Base-by-base conservation (phyloP, 2,329 filamentous ascomycete species). In the Westerdykella aurantiaca region DNA sequence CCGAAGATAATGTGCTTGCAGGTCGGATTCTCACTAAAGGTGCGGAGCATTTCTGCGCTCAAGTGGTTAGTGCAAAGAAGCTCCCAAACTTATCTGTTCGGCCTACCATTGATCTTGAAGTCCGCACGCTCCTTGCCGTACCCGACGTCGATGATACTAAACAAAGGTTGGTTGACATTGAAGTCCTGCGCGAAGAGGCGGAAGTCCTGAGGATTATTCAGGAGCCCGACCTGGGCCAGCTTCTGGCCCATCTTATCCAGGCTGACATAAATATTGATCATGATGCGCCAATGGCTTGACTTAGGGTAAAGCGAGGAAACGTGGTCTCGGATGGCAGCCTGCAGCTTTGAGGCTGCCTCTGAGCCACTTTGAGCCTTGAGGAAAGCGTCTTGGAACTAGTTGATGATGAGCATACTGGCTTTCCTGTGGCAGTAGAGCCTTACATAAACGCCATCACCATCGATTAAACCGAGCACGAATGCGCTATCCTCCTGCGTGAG, bases 371-470 rank as follows among this genome's bases (percentile, higher is more conserved):
- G 48, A 52, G 42, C 52, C 60, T 37, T 68, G 70, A 46, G 63
- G 60, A 74, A 55, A 21, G 63, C 58, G 48, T 74, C 70, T 41
- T 72, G 63, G 50, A 75, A 75, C 68, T 72, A 41, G n/a, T 18
- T 31, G 9, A 12, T 10, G 34, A 13, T 45, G 6, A 42, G 34
- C 31, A 44, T 25, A 31, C 5, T 5, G 23, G 11, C 31, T 14
- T 29, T 49, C 42, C 47, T 31, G 22, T 41, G 37, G 39, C 37
- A 10, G 34, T 33, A 37, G 10, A 18, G 9, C 61, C 66, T 57
- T 56, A 71, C 69, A 41, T 72, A 63, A 50, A 70, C 70, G 18
- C 72, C 72, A 57, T 75, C 72, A n/a, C 72, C 72, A 56, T 75
- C 72, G 38, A 75, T 70, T 38, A 75, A 55, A 33, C 64, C 70